Percentiles rank a stretch among this genome's conserved stretches.
These are phyloP conservation scores for Ascochyta rabiei DNA, from an alignment of 2,329 filamentous ascomycete genomes.

Conservation along the genomic window DNA sequence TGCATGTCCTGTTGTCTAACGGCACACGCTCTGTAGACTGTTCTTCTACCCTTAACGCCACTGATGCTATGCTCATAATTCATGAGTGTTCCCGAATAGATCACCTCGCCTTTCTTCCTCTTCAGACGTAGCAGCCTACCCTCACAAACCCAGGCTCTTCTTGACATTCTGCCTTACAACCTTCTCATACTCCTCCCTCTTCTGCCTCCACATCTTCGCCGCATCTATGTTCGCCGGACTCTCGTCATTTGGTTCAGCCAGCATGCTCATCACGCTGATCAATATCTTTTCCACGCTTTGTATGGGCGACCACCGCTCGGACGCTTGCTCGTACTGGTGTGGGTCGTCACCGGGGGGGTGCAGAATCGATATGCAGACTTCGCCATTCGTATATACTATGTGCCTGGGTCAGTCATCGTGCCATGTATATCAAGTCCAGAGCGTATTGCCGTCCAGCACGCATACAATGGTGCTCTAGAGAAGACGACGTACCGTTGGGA, in stretches of 20 bases:
- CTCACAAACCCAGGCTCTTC: slow-evolving; percentile 46
- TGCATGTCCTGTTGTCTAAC: not conserved
- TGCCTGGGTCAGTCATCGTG: not conserved
- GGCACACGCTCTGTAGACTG: too few species aligned
- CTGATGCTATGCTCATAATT: slow-evolving; percentile 21
- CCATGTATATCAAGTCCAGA: not conserved
- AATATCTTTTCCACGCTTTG: slow-evolving; percentile 95
- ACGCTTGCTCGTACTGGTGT: slow-evolving; percentile 88
- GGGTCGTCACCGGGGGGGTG: slow-evolving; percentile 94
- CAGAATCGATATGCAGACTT: slow-evolving; percentile 95
- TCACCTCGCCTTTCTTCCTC: too few species aligned
- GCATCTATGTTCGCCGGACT: slow-evolving; percentile 95
- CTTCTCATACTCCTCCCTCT: slow-evolving; percentile 77
- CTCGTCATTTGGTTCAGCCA: slow-evolving; percentile 92
- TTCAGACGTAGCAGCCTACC: too few species aligned
- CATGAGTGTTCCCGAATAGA: not conserved
- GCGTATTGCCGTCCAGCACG: not conserved
- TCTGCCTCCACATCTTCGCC: slow-evolving; percentile 83
- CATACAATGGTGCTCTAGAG: not conserved
- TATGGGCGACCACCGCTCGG: slow-evolving; percentile 92
- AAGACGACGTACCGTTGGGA: slow-evolving; percentile 73
- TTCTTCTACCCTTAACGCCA: slow-evolving; percentile 10
- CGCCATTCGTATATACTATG: slow-evolving; percentile 80
- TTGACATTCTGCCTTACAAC: slow-evolving; percentile 66
- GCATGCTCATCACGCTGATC: slow-evolving; percentile 87